A percentile compares a stretch with the other conserved stretches of the same genome.
Evolutionary conservation across 305 asterid species (phyloP).

Genomic region (Ajuga reptans): DNA sequence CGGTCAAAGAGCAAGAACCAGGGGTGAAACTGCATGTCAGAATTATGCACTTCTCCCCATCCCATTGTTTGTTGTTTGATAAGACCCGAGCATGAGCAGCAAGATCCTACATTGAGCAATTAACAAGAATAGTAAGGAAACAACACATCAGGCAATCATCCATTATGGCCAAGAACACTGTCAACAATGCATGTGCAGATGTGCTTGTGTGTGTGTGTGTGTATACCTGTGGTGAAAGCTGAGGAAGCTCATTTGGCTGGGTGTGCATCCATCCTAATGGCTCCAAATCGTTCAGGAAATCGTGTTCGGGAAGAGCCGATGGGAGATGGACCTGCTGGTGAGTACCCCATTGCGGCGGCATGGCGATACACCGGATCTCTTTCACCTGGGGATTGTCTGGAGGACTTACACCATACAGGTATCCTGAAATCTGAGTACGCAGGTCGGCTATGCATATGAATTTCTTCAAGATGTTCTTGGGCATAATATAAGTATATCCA

Average conservation of each 20-base stretch:
- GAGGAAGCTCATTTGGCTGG: conserved; percentile 97
- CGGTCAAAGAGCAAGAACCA: conserved; percentile 94
- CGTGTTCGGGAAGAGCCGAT: conserved; percentile 86
- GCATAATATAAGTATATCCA: conserved; percentile 96
- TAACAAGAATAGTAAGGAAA: background rate
- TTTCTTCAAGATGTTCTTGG: conserved; percentile 92
- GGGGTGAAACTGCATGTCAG: conserved; percentile 99
- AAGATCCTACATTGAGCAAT: conserved; percentile 50
- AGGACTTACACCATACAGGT: conserved; percentile 89
- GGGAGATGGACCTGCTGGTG: conserved; percentile 97
- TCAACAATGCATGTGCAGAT: background rate
- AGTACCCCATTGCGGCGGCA: conserved; percentile 99
- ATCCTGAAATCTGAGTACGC: conserved; percentile 91
- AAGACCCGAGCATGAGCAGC: conserved; percentile 69
- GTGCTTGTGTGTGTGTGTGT: background rate
- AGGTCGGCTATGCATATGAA: conserved; percentile 95
- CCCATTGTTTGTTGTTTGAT: conserved; percentile 94
- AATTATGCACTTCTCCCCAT: conserved; percentile 90
- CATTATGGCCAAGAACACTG: too few relatives aligned
- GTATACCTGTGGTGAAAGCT: conserved; percentile 86
- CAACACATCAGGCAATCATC: too few relatives aligned
- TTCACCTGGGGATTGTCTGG: conserved; percentile 99
- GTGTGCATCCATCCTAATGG: conserved; percentile 99
- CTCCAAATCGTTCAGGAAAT: conserved; percentile 86
- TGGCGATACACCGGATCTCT: conserved; percentile 93